Base-by-base conservation (phyloP, 768 basidiomycete species). In the Cystoderma amianthinum region DNA sequence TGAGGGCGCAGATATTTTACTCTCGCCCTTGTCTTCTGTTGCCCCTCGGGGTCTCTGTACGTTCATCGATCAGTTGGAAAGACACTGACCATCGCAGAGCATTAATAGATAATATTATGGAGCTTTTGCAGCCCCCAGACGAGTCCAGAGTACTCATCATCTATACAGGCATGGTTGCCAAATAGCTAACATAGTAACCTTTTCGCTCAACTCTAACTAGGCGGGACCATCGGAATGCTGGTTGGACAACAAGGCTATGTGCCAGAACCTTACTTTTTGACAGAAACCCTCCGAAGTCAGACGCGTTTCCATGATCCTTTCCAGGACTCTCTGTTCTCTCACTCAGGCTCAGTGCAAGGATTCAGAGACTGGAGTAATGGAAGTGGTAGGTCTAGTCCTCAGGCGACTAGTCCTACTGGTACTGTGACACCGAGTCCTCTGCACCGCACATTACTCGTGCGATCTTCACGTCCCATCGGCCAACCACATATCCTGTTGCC, bases 151-250 rank as follows among this genome's bases (percentile, higher is more conserved):
- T 93, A n/a, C 80, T 92, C 39, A 71, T 93, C 44, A 82, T 93
- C 20, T 92, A 92, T 65, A 92, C 91, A 24, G 90, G 76, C 54
- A 42, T 34, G 55, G 17, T 13, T 19, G 30, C 32, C 37, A 28
- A 9, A 36, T 16, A 15, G 5, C 15, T 32, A 5, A 15, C 16
- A 9, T 15, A 21, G 35, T 45, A 19, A 20, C 16, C 33, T 19
- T 43, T 24, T 25, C 38, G 18, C 34, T 24, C 24, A 43, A 24
- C 42, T 37, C 28, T 37, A 17, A 34, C 33, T 40, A 71, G 69
- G 86, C 21, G 91, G 91, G 12, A 94, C 91, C 0, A 91, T 94
- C 49, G 88, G 87, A 13, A 90, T 90, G 86, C 79, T 90, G 34
- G 72, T 85, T 24, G 80, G 82, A 23, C 67, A 80, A 23, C 74